Percentiles rank a stretch among this genome's conserved stretches.
Evolutionary conservation across 257 asterid species (phyloP).

Genomic region (Hygrophila difformis): DNA sequence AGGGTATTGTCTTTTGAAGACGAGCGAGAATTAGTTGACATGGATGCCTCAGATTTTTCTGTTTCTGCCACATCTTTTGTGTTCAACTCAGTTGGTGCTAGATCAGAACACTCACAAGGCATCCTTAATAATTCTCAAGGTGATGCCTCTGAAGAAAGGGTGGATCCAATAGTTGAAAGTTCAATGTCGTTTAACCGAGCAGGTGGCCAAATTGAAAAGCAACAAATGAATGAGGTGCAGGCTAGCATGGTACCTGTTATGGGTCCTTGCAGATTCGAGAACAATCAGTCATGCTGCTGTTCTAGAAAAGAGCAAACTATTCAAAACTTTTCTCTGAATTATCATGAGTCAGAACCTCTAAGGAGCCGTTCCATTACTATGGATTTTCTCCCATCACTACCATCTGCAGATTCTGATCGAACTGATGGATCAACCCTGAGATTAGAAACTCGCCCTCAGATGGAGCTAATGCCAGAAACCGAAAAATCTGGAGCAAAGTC

Average conservation of each 20-base stretch:
- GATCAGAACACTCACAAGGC: conserved; percentile 30
- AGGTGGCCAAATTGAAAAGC: conserved; percentile 10
- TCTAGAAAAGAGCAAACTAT: conserved; percentile 64
- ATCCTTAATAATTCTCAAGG: conserved; percentile 23
- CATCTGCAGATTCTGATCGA: conserved; percentile 23
- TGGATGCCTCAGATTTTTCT: conserved; percentile 52
- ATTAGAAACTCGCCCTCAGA: conserved; percentile 23
- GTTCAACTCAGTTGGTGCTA: conserved; percentile 41
- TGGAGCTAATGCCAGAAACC: conserved; percentile 20
- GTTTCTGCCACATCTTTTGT: conserved; percentile 47
- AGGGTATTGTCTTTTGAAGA: conserved; percentile 53
- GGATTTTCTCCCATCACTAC: conserved; percentile 34
- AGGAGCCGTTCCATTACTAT: conserved; percentile 25
- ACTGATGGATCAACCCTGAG: conserved; percentile 12
- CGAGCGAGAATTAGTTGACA: conserved; percentile 38
- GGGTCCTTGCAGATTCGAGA: conserved; percentile 23
- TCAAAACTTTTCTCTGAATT: no score
- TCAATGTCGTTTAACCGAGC: conserved; percentile 21
- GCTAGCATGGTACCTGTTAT: conserved; percentile 16
- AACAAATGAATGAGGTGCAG: conserved; percentile 21
- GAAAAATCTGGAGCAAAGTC: conserved; percentile 18
- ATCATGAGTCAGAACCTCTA: no score
- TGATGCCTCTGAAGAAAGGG: conserved; percentile 21
- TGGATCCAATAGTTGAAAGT: conserved; percentile 21
- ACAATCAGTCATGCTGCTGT: conserved; percentile 56